Evolutionary conservation across 2,329 filamentous ascomycete genomes (phyloP).

Genomic region (Aspergillus pseudoglaucus): DNA sequence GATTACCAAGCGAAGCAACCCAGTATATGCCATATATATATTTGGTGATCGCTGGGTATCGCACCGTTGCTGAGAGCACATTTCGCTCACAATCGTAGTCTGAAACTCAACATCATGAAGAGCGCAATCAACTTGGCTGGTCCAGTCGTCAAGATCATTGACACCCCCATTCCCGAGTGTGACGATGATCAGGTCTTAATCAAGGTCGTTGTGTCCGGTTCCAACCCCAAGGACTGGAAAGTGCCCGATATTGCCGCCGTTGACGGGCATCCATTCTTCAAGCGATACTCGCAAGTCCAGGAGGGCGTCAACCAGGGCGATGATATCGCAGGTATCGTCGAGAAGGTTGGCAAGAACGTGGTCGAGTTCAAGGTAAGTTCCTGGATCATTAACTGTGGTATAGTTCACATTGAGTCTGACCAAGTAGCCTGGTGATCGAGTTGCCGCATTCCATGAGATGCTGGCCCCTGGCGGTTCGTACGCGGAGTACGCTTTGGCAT

Average conservation of each 20-base stretch:
- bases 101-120: neutral
- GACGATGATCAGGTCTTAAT: slow-evolving; percentile 28
- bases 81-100: neutral
- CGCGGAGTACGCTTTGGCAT: slow-evolving; percentile 49
- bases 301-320: slow-evolving; percentile 38
- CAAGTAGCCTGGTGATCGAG: slow-evolving; percentile 42
- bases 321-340: slow-evolving; percentile 46
- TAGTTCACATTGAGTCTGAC: neutral
- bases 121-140: neutral
- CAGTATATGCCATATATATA: neutral
- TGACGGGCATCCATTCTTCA: neutral
- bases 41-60: neutral
- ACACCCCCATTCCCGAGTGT: slow-evolving; percentile 36
- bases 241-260: slow-evolving; percentile 6
- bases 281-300: neutral
- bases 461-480: slow-evolving; percentile 42
- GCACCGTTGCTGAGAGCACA: neutral
- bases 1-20: neutral
- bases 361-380: slow-evolving; percentile 42
- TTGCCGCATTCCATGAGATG: slow-evolving; percentile 43
- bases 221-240: slow-evolving; percentile 45
- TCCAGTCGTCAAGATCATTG: slow-evolving; percentile 26
- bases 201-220: slow-evolving; percentile 30
- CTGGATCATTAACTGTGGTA: too few species aligned
- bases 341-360: slow-evolving; percentile 45